Conservation (phyloP, 805 yeast species). For the Metschnikowia lachancei region DNA sequence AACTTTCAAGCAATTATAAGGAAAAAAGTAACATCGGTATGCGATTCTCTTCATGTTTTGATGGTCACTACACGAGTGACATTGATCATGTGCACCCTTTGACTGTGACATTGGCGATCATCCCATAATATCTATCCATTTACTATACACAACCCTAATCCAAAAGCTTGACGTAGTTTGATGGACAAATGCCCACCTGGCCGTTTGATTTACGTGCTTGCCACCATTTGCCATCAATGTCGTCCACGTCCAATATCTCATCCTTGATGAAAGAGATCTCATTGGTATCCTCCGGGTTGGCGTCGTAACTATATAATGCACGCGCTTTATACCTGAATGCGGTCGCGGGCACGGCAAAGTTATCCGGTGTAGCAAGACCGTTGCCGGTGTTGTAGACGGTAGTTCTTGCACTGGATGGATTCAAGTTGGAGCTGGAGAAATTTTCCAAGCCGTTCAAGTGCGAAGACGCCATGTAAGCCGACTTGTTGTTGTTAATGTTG, state of each 20-base stretch:
- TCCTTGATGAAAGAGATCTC: constrained; percentile 90
- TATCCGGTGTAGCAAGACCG: constrained; percentile 22
- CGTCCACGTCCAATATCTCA: constrained; percentile 87
- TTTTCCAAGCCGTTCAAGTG: constrained; percentile 63
- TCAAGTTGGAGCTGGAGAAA: constrained; percentile 38
- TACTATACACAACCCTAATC: constrained; percentile 27
- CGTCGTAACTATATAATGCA: constrained; percentile 83
- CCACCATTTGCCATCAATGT: constrained; percentile 98
- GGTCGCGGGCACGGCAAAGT: constrained; percentile 20
- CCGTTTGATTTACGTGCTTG: constrained; percentile 89
- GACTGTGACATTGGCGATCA: too few relatives aligned
- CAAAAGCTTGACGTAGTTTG: constrained; percentile 82
- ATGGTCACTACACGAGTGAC: too few relatives aligned
- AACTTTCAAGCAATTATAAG: too few relatives aligned
- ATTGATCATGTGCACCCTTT: too few relatives aligned
- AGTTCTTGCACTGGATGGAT: constrained; percentile 25
- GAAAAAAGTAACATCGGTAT: too few relatives aligned
- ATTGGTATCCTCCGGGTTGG: constrained; percentile 88
- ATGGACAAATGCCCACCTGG: constrained; percentile 93
- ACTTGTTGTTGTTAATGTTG: constrained; percentile 31
- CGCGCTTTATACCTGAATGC: constrained; percentile 77
- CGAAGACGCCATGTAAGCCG: constrained; percentile 49
- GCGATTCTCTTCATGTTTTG: too few relatives aligned
- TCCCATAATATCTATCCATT: constrained; percentile 1
- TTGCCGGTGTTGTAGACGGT: constrained; percentile 16